Evolutionary conservation across 495 filamentous ascomycete genomes (phyloP), one percentile per base, ranked within the genome.

Genomic region (Neurospora intermedia): DNA sequence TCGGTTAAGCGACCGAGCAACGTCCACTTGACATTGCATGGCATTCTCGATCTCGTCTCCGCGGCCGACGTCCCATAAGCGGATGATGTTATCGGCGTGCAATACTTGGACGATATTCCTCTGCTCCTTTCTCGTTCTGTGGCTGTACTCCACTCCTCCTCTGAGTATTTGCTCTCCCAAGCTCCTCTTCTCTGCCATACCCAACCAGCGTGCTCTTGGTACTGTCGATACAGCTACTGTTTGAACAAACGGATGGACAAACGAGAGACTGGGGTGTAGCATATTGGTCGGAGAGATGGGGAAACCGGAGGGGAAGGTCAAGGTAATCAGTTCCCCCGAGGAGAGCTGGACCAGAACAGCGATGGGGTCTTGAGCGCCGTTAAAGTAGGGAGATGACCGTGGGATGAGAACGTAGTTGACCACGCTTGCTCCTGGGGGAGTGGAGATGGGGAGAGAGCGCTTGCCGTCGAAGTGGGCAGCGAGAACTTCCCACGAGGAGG

Each of bases 1-100:
- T 38, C 94, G 87, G 45, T 91, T 90, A 7, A 98, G 84, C n/a
- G 94, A 94, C 73, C 93, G 87, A 13, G 90, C 88, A 38, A 97
- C 81, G 80, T 99, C 95, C 3, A 96, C 88, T 82, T 98, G 94
- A 62, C 98, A 83, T 43, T 93, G 87, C 15, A 85, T 85, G 38
- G 88, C 85, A 77, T 98, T 98, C 81, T 98, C 96, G 71, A 99
- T 90, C 78, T 98, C 94, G 79, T 98, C 96, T 7, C 88, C 91
- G 76, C 95, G 89, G 0, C 96, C 96, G 39, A 90, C 87, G 80
- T 99, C 96, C 94, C 94, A 99, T 13, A 98, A 82, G 8, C 93
- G 85, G 11, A 98, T 82, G 1, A 91, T 96, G 45, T 94, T 93
- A 81, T 98, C 96, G 6, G 89, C 92, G 80, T 98, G 94, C 0